Evolutionary conservation across 805 yeast genomes (phyloP).

Genomic region (Cephaloascus albidus): DNA sequence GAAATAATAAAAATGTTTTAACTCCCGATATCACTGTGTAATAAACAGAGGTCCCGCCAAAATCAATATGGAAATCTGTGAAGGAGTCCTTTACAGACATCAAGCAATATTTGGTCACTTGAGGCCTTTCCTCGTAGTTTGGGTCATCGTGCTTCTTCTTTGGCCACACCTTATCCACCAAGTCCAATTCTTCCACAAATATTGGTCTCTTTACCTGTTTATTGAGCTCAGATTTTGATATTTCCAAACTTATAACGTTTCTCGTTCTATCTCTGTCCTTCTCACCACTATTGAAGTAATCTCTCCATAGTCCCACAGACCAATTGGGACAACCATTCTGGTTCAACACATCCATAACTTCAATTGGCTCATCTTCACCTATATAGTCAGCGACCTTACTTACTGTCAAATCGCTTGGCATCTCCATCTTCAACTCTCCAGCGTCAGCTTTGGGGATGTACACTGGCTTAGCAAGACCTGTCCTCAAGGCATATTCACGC

Average conservation of each 20-base stretch:
- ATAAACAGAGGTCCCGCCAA: slow-evolving; percentile 88
- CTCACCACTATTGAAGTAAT: slow-evolving; percentile 44
- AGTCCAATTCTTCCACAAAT: slow-evolving; percentile 55
- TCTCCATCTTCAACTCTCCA: slow-evolving; percentile 31
- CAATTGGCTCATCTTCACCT: slow-evolving; percentile 57
- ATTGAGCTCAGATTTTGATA: slow-evolving; percentile 48
- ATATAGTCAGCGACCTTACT: slow-evolving; percentile 45
- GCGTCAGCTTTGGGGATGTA: slow-evolving; percentile 23
- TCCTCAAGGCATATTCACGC: slow-evolving; percentile 19
- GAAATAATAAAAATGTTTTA: slow-evolving; percentile 69
- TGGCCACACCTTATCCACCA: slow-evolving; percentile 62
- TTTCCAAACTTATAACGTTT: slow-evolving; percentile 77
- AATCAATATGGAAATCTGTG: slow-evolving; percentile 88
- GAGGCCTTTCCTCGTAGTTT: slow-evolving; percentile 31
- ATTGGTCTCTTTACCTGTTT: slow-evolving; percentile 48
- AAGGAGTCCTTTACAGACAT: slow-evolving; percentile 78
- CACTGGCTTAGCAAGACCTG: slow-evolving; percentile 34
- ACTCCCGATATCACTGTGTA: slow-evolving; percentile 73
- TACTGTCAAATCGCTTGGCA: slow-evolving; percentile 51
- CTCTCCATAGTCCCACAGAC: slow-evolving; percentile 66
- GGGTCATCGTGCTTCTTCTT: slow-evolving; percentile 7
- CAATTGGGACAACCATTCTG: slow-evolving; percentile 63
- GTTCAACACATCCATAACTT: slow-evolving; percentile 84
- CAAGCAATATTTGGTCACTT: slow-evolving; percentile 67
- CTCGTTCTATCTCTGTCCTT: slow-evolving; percentile 52